Conservation (phyloP, 805 yeast species). For the Candida arabinofermentans region DNA sequence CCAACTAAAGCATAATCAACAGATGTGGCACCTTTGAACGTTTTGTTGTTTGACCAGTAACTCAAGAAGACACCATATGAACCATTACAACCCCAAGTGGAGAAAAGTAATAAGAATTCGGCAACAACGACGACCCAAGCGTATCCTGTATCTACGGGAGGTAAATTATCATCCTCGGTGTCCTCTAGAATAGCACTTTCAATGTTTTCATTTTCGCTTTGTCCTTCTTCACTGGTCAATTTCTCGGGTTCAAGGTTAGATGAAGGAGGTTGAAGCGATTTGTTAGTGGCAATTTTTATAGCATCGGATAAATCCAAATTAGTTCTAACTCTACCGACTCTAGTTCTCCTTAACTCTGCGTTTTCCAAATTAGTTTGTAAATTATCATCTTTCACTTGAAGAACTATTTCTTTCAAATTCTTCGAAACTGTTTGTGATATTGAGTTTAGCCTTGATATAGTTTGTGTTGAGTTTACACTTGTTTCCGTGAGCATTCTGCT, state of each 20-base stretch:
- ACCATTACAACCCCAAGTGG: conserved; percentile 63
- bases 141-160: conserved; percentile 52
- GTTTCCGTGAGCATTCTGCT: conserved; percentile 6
- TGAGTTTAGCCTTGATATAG: conserved; percentile 9
- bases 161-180: conserved; percentile 19
- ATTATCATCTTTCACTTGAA: conserved; percentile 24
- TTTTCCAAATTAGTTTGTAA: conserved; percentile 13
- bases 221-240: conserved; percentile 5
- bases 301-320: conserved; percentile 25
- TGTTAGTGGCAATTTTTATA: conserved; percentile 19
- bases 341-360: conserved; percentile 6
- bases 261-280: conserved; percentile 2
- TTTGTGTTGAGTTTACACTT: conserved; percentile 5
- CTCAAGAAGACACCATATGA: conserved; percentile 59
- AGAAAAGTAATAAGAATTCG: conserved; percentile 38
- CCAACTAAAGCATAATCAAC: conserved; percentile 59
- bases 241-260: not conserved
- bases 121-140: conserved; percentile 51
- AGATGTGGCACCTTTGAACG: conserved; percentile 47
- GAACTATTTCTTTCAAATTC: conserved; percentile 12
- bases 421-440: conserved; percentile 7
- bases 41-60: conserved; percentile 42
- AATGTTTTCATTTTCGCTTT: not conserved
- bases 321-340: conserved; percentile 17
- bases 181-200: conserved; percentile 5